Conservation (phyloP, 1,284 basidiomycete genomes). For the Cutaneotrichosporon arboriforme region DNA sequence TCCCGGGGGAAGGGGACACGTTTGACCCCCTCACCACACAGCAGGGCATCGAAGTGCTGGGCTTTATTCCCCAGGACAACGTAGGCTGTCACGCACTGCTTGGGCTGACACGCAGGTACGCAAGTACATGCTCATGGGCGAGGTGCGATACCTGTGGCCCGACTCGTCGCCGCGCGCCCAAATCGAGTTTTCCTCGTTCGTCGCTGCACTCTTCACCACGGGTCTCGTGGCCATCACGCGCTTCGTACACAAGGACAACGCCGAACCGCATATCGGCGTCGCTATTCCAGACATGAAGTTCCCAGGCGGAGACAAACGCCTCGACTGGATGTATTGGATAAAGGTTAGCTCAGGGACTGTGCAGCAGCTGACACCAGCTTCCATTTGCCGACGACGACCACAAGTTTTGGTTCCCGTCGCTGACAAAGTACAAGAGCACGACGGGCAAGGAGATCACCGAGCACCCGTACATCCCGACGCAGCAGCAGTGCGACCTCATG, state of each 20-base stretch:
- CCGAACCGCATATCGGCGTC: constrained; percentile 80
- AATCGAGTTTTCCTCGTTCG: constrained; percentile 76
- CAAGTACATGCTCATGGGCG: constrained; percentile 74
- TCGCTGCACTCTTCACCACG: constrained; percentile 68
- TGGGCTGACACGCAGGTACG: constrained; percentile 56
- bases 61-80: constrained; percentile 66
- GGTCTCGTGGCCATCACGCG: constrained; percentile 69
- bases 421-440: constrained; percentile 68
- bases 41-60: constrained; percentile 80
- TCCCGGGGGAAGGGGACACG: constrained; percentile 71
- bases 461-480: constrained; percentile 78
- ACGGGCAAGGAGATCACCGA: constrained; percentile 66
- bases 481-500: constrained; percentile 73
- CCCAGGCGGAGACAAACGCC: constrained; percentile 50
- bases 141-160: constrained; percentile 82
- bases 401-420: constrained; percentile 76
- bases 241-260: constrained; percentile 66
- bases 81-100: no score
- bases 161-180: constrained; percentile 66
- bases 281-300: constrained; percentile 54
- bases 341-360: constrained; percentile 54
- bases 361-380: constrained; percentile 55
- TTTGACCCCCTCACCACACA: constrained; percentile 66
- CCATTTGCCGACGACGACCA: constrained; percentile 92
- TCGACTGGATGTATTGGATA: constrained; percentile 76